Conservation (phyloP, 257 asterid species). For the Schizonepeta tenuifolia region DNA sequence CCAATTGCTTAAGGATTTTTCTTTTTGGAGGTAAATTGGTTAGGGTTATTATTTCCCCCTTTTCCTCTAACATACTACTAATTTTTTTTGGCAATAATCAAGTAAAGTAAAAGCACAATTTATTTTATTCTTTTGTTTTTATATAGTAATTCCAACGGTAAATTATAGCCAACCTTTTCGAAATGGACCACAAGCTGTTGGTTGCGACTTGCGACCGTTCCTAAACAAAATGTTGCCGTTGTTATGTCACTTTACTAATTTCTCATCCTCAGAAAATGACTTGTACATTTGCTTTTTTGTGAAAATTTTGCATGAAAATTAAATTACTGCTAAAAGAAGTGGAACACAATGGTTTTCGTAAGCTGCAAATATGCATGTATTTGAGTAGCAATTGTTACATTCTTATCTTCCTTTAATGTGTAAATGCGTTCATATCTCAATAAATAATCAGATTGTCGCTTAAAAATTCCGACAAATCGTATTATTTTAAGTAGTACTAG, state of each 20-base stretch:
- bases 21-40: too few relatives aligned
- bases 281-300: constrained; percentile 11
- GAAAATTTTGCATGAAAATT: background rate
- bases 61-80: background rate
- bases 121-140: background rate
- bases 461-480: background rate
- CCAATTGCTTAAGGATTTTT: background rate
- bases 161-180: constrained; percentile 37
- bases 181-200: constrained; percentile 45
- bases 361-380: constrained; percentile 9
- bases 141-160: constrained; percentile 44
- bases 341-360: background rate
- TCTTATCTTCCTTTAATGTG: background rate
- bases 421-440: background rate
- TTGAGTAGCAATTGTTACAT: background rate
- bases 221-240: constrained; percentile 42
- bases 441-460: background rate
- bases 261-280: constrained; percentile 30
- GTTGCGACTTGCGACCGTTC: constrained; percentile 33
- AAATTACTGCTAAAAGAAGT: background rate
- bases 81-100: too few relatives aligned
- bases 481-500: too few relatives aligned
- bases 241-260: constrained; percentile 35
- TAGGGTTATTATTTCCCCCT: background rate
- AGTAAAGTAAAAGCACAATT: constrained; percentile 15